Percentiles rank a stretch among this genome's conserved stretches.
Evolutionary conservation across 805 yeast genomes (phyloP).

Genomic region (Wickerhamiella cacticola): DNA sequence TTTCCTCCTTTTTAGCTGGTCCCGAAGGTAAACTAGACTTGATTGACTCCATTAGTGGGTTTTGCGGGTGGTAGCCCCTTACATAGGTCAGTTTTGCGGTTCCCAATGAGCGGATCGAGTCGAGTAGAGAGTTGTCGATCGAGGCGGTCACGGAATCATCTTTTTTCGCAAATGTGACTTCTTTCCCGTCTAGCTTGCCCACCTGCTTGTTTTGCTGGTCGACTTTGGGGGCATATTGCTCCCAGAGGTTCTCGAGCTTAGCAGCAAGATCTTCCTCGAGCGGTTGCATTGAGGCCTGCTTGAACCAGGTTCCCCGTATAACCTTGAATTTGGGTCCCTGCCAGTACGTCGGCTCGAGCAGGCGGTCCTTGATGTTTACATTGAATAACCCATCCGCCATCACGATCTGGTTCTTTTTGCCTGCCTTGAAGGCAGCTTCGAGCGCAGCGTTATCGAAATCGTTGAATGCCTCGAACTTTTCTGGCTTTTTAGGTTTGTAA

Average conservation of each 20-base stretch:
- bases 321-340: slow-evolving; percentile 76
- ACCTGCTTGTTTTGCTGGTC: slow-evolving; percentile 20
- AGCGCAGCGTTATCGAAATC: slow-evolving; percentile 47
- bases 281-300: slow-evolving; percentile 34
- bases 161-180: neutral
- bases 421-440: slow-evolving; percentile 37
- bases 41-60: neutral
- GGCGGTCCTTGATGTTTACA: slow-evolving; percentile 47
- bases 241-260: slow-evolving; percentile 48
- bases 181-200: neutral
- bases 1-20: neutral
- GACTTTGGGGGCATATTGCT: slow-evolving; percentile 27
- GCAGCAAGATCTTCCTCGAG: slow-evolving; percentile 42
- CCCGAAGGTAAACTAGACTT: neutral
- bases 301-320: slow-evolving; percentile 78
- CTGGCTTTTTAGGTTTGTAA: slow-evolving; percentile 37
- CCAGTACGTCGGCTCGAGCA: slow-evolving; percentile 69
- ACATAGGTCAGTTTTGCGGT: neutral
- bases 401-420: slow-evolving; percentile 38
- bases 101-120: slow-evolving; percentile 5
- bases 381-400: slow-evolving; percentile 70
- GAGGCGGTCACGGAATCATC: slow-evolving; percentile 6
- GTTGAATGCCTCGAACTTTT: slow-evolving; percentile 57
- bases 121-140: slow-evolving; percentile 1
- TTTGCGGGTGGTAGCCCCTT: slow-evolving; percentile 4